Evolutionary conservation across 2,329 filamentous ascomycete species (phyloP).

Genomic region (Trichoderma asperellum): DNA sequence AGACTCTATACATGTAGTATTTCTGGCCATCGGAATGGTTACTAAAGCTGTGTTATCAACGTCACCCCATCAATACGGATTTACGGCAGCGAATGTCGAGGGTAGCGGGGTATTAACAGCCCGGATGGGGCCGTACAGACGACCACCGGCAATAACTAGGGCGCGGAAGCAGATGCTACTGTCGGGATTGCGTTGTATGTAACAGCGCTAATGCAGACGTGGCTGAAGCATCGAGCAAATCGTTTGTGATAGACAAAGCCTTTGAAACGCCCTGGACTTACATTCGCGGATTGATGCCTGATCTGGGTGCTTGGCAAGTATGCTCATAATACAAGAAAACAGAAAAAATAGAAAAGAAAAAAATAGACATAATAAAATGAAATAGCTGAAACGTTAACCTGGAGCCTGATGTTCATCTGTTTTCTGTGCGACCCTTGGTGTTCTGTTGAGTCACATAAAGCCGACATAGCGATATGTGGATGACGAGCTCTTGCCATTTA

Average conservation of each 20-base stretch:
- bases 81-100: not conserved
- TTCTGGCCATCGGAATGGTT: not conserved
- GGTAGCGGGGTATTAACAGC: constrained; percentile 15
- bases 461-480: not conserved
- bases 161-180: not conserved
- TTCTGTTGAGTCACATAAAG: not conserved
- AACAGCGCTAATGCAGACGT: not conserved
- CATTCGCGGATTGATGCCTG: constrained; percentile 8
- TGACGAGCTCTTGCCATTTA: constrained; percentile 14
- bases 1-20: not conserved
- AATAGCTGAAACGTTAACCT: not conserved
- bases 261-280: not conserved
- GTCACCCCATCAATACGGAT: not conserved
- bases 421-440: not conserved
- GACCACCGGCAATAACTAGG: not conserved
- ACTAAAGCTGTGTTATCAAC: not conserved
- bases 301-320: not conserved
- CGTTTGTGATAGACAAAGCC: not conserved
- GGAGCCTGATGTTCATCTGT: not conserved
- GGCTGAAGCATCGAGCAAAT: not conserved
- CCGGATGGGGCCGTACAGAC: constrained; percentile 13
- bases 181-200: not conserved
- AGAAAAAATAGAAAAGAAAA: not conserved
- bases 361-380: not conserved
- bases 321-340: not conserved